Evolutionary conservation across 2,329 filamentous ascomycete genomes (phyloP).

Genomic region (Microascus cirrosus): DNA sequence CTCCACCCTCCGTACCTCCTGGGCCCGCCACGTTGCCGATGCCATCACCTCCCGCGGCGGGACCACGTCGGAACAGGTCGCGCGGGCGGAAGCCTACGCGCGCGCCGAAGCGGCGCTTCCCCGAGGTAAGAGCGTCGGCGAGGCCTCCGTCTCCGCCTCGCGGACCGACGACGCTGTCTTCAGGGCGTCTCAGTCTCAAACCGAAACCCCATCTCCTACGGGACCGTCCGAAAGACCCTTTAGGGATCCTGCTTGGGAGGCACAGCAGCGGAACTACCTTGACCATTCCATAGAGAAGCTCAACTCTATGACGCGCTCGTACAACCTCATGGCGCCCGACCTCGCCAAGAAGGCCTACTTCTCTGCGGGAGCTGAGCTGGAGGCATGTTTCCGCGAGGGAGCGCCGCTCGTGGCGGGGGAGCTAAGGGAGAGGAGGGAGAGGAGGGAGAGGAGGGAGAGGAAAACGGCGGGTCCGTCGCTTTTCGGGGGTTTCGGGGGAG

Average conservation of each 20-base stretch:
- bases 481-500: constrained; percentile 30
- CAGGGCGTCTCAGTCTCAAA: background rate
- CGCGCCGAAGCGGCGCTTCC: constrained; percentile 59
- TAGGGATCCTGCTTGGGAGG: constrained; percentile 67
- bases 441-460: constrained; percentile 46
- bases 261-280: constrained; percentile 63
- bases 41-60: constrained; percentile 71
- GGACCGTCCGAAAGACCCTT: constrained; percentile 41
- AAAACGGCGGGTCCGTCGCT: constrained; percentile 22
- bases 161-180: background rate
- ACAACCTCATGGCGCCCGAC: constrained; percentile 90
- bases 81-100: constrained; percentile 61
- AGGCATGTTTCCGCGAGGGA: constrained; percentile 73
- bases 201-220: background rate
- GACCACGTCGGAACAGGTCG: constrained; percentile 60
- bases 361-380: constrained; percentile 69
- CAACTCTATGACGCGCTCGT: constrained; percentile 71
- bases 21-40: constrained; percentile 71
- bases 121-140: constrained; percentile 36
- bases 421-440: constrained; percentile 57
- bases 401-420: constrained; percentile 63
- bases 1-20: constrained; percentile 63
- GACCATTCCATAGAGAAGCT: constrained; percentile 65
- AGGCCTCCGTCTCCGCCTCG: constrained; percentile 28
- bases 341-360: constrained; percentile 91